Percentiles rank a stretch among this genome's conserved stretches.
Conservation (phyloP, 345 rosid genomes). For the Citrus australasica region DNA sequence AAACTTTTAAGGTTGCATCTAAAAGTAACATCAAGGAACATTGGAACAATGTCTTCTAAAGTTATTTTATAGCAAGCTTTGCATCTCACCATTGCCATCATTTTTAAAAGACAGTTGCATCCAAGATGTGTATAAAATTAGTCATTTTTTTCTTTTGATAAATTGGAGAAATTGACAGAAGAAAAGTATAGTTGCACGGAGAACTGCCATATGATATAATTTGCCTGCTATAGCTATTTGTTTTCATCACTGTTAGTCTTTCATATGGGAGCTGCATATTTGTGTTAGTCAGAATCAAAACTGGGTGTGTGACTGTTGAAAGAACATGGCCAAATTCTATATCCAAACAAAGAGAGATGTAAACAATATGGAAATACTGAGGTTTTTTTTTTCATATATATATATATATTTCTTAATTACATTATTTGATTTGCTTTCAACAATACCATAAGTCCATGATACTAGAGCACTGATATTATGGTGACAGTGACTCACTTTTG, state of each 20-base stretch:
- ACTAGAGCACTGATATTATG: not conserved
- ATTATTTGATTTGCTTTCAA: constrained; percentile 3
- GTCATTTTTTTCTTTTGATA: not conserved
- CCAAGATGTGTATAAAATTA: not conserved
- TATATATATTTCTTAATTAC: not conserved
- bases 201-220: not conserved
- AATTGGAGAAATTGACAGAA: not conserved
- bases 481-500: constrained; percentile 33
- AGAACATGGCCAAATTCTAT: not conserved
- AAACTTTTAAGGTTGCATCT: not conserved
- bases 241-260: not conserved
- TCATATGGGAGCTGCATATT: not conserved
- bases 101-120: not conserved
- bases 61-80: not conserved
- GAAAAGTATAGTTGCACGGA: not conserved
- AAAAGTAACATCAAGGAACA: not conserved
- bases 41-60: not conserved
- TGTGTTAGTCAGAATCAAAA: not conserved
- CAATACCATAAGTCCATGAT: not conserved
- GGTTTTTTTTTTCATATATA: not conserved
- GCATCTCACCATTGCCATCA: not conserved
- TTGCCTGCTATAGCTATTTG: not conserved
- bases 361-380: not conserved
- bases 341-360: not conserved
- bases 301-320: not conserved